A percentile compares a stretch with the other conserved stretches of the same genome.
phyloP scores from a whole-genome alignment of 1,284 basidiomycete species.

The Puccinia horiana region DNA sequence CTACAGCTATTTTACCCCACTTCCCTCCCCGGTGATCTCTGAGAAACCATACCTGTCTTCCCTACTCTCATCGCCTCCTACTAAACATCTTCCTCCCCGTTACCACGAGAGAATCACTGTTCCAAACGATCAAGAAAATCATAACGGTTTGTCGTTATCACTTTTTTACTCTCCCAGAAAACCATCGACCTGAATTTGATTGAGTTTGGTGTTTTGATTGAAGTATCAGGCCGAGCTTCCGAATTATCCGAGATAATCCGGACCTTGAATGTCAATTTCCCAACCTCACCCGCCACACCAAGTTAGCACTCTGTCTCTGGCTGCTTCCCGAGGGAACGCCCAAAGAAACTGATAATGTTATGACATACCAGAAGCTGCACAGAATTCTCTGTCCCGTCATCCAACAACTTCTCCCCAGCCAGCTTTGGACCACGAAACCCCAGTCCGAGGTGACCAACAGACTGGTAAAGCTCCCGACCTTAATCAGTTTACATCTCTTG shows the following conservation, averaged over 20 bases:
- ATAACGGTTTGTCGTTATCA: neutral
- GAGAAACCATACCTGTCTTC: slow-evolving; percentile 22
- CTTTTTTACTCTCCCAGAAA: neutral
- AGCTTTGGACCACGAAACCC: neutral
- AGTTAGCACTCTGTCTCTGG: neutral
- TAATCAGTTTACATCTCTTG: neutral
- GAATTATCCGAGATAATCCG: slow-evolving; percentile 13
- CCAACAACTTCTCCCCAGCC: neutral
- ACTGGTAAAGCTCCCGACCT: neutral
- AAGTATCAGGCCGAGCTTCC: neutral
- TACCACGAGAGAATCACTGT: neutral
- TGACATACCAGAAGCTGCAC: neutral
- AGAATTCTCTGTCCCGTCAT: neutral
- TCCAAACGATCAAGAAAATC: neutral
- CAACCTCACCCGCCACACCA: neutral
- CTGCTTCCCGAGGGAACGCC: neutral
- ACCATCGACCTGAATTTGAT: neutral
- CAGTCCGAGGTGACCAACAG: neutral
- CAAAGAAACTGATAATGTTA: neutral
- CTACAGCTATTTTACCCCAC: slow-evolving; percentile 16
- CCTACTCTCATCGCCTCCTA: slow-evolving; percentile 2
- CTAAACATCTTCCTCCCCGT: slow-evolving; percentile 3
- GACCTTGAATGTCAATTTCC: neutral
- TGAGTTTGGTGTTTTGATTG: neutral
- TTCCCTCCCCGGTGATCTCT: slow-evolving; percentile 26